Percentiles rank a stretch among this genome's conserved stretches.
These are phyloP conservation scores for Plasmodium coatneyi DNA, from an alignment of 169 alveolate genomes.

Conservation along the genomic window DNA sequence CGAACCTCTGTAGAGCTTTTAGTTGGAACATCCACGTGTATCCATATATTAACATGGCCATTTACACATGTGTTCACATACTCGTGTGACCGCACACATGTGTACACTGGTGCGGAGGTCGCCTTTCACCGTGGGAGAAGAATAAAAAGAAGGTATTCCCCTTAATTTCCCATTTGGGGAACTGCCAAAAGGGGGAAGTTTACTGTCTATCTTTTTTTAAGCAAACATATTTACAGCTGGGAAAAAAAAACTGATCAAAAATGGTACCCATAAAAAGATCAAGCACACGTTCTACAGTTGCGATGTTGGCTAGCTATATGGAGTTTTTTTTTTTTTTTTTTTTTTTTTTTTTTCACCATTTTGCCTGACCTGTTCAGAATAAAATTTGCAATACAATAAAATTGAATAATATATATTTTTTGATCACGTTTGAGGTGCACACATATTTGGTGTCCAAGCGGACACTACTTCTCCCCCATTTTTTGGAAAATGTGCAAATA, in stretches of 20 bases:
- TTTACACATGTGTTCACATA: background rate
- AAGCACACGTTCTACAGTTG: background rate
- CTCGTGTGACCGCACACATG: background rate
- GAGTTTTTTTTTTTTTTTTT: background rate
- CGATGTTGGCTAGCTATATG: background rate
- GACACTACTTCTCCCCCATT: background rate
- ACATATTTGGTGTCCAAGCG: background rate
- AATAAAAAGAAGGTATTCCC: background rate
- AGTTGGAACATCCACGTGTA: background rate
- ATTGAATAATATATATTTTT: background rate
- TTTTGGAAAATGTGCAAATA: background rate
- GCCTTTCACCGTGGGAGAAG: background rate
- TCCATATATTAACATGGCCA: background rate
- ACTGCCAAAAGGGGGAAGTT: background rate
- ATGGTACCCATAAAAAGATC: background rate
- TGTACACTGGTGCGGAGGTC: background rate
- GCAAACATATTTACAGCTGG: background rate
- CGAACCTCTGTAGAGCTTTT: background rate
- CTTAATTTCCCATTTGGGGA: background rate
- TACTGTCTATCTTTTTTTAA: background rate
- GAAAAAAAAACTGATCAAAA: background rate
- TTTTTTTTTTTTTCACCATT: constrained; percentile 1
- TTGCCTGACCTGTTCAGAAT: background rate
- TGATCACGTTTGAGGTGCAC: background rate
- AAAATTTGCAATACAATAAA: background rate